Evolutionary conservation across 2,329 filamentous ascomycete species (phyloP), one percentile per base, ranked within the genome.

Genomic region (Elsinoe fawcettii): DNA sequence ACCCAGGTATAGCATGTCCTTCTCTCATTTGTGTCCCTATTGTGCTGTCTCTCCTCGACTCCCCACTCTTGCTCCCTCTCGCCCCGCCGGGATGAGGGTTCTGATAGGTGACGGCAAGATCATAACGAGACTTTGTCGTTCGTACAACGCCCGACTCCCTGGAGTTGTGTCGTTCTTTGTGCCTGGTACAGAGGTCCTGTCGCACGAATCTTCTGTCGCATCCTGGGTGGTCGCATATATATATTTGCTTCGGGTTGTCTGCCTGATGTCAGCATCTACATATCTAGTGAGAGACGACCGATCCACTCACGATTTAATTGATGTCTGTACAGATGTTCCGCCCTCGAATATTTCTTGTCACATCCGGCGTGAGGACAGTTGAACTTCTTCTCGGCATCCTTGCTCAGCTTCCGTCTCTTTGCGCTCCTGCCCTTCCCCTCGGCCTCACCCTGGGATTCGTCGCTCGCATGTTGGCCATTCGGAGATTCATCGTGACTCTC

Each of bases 171-270:
- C 75, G 68, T 65, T 77, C 75, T 63, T 73, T 74, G 69, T 78
- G 76, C 60, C 75, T 85, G 67, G 93, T 87, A 68, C 93, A 90
- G 59, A 99, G 78, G 71, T 99, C 93, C 63, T 95, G 89, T 61
- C 93, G 85, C 58, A 97, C 92, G 74, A 97, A 99, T 30, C 88
- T 86, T 54, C 92, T 86, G 60, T 85, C 83, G 72, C 93, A 99
- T 67, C 91, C 90, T 18, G 89, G 88, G 66, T 91, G 96, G 67
- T 95, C 89, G 76, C 93, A 97, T 67, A 84, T 83, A 70, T 95
- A 97, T 57, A 96, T 95, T 69, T 95, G 89, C 73, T 96, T 96
- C 16, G 92, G 92, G 58, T 88, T 87, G 73, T 97, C 87, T 90
- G 58, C 22, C 3, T 44, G 11, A 7, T 3, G 37, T 55, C 25